Evolutionary conservation across 768 basidiomycete genomes (phyloP).

Genomic region (Symmetrospora coprosmae): DNA sequence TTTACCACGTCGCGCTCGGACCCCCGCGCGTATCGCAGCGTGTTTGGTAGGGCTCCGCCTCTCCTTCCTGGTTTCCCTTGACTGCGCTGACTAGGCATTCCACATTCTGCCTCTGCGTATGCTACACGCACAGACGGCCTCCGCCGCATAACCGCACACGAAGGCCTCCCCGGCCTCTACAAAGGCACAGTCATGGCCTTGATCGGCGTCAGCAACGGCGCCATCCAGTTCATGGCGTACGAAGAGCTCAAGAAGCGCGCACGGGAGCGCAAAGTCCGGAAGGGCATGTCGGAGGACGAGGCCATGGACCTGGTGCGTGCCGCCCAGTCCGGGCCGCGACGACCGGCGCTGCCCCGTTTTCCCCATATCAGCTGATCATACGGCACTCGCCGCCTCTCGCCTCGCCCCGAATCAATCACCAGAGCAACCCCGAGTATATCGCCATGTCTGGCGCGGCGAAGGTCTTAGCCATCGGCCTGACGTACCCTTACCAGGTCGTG

Average conservation of each 20-base stretch:
- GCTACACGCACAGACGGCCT: slow-evolving; percentile 51
- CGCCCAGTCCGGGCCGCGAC: too few relatives aligned
- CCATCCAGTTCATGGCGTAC: slow-evolving; percentile 88
- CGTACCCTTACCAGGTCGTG: slow-evolving; percentile 96
- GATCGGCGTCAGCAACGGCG: slow-evolving; percentile 84
- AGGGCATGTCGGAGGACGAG: slow-evolving; percentile 42
- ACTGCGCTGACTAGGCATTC: neutral
- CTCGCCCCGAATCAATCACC: neutral
- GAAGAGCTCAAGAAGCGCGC: slow-evolving; percentile 89
- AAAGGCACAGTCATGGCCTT: slow-evolving; percentile 76
- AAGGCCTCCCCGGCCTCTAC: slow-evolving; percentile 68
- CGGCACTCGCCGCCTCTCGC: too few relatives aligned
- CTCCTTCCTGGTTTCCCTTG: neutral
- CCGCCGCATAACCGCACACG: slow-evolving; percentile 51
- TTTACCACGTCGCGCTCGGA: slow-evolving; percentile 63
- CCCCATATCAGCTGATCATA: neutral
- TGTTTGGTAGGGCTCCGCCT: slow-evolving; percentile 26
- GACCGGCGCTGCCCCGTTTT: neutral
- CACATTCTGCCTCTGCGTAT: neutral
- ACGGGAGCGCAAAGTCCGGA: slow-evolving; percentile 38
- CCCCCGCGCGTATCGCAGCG: slow-evolving; percentile 55
- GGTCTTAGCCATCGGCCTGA: slow-evolving; percentile 60
- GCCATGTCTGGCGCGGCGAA: slow-evolving; percentile 85
- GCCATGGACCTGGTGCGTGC: slow-evolving; percentile 70
- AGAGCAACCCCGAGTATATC: slow-evolving; percentile 87